Evolutionary conservation across 1,284 basidiomycete species (phyloP), one percentile per base, ranked within the genome.

Genomic region (Stygiomarasmius scandens): DNA sequence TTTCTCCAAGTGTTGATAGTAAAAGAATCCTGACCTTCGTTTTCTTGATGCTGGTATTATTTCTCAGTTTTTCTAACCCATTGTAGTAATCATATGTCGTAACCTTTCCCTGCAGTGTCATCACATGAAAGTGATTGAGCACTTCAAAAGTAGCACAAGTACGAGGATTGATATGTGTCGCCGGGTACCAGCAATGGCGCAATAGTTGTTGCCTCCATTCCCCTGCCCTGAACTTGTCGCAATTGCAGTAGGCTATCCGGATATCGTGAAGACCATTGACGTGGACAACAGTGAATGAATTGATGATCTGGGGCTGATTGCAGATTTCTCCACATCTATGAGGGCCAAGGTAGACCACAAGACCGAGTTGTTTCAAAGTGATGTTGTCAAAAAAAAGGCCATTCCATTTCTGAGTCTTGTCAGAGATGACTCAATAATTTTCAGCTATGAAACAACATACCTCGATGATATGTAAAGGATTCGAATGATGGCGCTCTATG

Each of bases 41-140:
- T 0, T 58, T 62, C 1, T 63, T 44, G 0, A 64, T 36, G 3
- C 66, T 64, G n/a, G 44, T 66, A 59, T 32, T n/a, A n/a, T n/a
- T n/a, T n/a, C n/a, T n/a, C n/a, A n/a, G n/a, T n/a, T n/a, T n/a
- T n/a, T n/a, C n/a, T n/a, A n/a, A n/a, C n/a, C n/a, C n/a, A n/a
- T n/a, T n/a, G n/a, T n/a, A n/a, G n/a, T n/a, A n/a, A n/a, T n/a
- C n/a, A n/a, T n/a, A n/a, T n/a, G n/a, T n/a, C n/a, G n/a, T n/a
- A n/a, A n/a, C n/a, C n/a, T n/a, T n/a, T n/a, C n/a, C n/a, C n/a
- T n/a, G n/a, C n/a, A n/a, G n/a, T n/a, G n/a, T n/a, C n/a, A n/a
- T n/a, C n/a, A n/a, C n/a, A n/a, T n/a, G n/a, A n/a, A n/a, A n/a
- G n/a, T n/a, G n/a, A n/a, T n/a, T n/a, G n/a, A n/a, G n/a, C n/a